Base-by-base conservation (phyloP, 768 basidiomycete genomes). In the Hortiboletus flavorubellus region DNA sequence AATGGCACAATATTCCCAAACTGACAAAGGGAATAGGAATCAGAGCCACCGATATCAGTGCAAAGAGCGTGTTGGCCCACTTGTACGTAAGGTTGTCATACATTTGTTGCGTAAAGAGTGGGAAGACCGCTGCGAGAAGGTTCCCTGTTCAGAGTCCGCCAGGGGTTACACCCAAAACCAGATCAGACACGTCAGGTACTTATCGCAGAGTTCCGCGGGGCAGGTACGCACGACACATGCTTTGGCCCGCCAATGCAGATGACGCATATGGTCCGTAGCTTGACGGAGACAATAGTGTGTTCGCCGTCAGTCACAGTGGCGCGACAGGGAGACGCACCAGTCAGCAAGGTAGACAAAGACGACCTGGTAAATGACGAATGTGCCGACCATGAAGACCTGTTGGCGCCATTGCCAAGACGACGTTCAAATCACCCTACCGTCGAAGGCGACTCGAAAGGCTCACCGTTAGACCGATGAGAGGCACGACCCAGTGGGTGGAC, bases 161-260 rank as follows among this genome's bases (percentile, higher is more conserved):
- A 38, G 40, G 14, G 51, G 21, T 46, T 55, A 54, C 42, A 49
- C 37, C 54, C 51, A 58, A 40, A 52, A 49, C 46, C 65, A 67
- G 61, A 56, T 53, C 54, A 40, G 53, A 58, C 4, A 26, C 21
- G 21, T 21, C 21, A 21, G 21, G 21, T 21, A 21, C 21, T 21
- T 21, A 21, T 21, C 21, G 2, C 21, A 21, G 21, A 21, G 21
- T 21, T 21, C 21, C 21, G 21, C 34, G 31, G 49, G 45, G 47
- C 16, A 8, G 46, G 53, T 29, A 72, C 80, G 50, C 61, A 78
- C 86, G 75, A 53, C 78, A 76, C 52, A 87, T 72, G 61, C 81
- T 83, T 66, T 87, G 85, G 2, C 81, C 87, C 1, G 87, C 86
- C 16, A 87, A 70, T 11, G 86, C 86, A 0, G 84, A 86, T 0